Evolutionary conservation across 257 asterid species (phyloP), one percentile per base, ranked within the genome.

Genomic region (Sherardia arvensis): DNA sequence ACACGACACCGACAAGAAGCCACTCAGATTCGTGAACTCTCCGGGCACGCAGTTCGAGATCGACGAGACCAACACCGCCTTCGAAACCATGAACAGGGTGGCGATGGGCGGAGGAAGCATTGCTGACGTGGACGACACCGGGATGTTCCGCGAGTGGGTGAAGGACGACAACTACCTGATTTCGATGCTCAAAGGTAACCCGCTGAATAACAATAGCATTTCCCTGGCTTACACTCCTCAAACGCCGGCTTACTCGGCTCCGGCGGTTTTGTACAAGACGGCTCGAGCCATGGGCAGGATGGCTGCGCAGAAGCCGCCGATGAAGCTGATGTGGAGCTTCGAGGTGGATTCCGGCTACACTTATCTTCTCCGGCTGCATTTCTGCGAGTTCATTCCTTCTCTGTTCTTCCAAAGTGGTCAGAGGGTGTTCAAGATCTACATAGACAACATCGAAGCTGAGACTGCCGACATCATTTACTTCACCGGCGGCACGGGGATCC

Each of bases 331-430:
- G 17, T 38, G 45, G 45, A 11, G 0, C 0, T 82, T 87, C 48
- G 51, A 65, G 0, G 76, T 87, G 14, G 81, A 87, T 69, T 77
- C 86, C 7, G 91, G 87, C 34, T 84, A 76, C 62, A 0, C 0
- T 9, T 82, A 84, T 51, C 69, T 86, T 21, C 66, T 84, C 40
- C 69, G 92, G 40, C 64, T 84, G 75, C 87, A 87, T 70, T 87
- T 82, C 29, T 84, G 90, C 30, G 84, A 82, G 77, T 1, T 77
- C 21, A 53, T 3, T 57, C 47, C 3, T 36, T 68, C 66, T 0
- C 0, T 47, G 17, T 51, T 82, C 3, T 30, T 40, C 0, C 0
- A 7, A 21, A 26, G 1, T 0, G 40, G 58, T 29, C 53, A 73
- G 1, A 57, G 83, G 66, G 71, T 59, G 54, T 84, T 86, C 26